These are phyloP conservation scores for Pouteria glomerata DNA, from an alignment of 148 eudicot genomes.

Conservation along the genomic window DNA sequence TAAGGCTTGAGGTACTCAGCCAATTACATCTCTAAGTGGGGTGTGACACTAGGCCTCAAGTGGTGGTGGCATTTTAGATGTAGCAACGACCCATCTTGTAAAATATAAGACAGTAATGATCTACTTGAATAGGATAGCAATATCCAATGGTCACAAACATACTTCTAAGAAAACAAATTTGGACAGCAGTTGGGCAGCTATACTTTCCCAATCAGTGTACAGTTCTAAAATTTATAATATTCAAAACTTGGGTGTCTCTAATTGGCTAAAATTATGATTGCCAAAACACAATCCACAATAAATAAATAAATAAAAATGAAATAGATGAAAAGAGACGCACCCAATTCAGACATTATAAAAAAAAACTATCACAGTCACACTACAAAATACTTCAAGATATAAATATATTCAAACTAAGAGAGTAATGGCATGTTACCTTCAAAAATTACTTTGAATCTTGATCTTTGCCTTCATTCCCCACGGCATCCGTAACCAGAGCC, in stretches of 20 bases:
- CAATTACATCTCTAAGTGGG: too few species aligned
- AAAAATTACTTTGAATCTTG: conserved; percentile 37
- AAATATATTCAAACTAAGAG: not conserved
- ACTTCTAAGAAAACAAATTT: not conserved
- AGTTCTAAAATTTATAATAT: too few species aligned
- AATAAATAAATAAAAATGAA: not conserved
- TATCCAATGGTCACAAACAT: not conserved
- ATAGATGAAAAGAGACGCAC: not conserved
- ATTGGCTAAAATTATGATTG: too few species aligned
- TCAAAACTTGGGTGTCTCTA: too few species aligned
- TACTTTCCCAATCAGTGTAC: too few species aligned
- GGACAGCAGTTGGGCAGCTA: not conserved
- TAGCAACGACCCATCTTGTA: too few species aligned
- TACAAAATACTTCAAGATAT: not conserved
- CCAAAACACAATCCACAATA: too few species aligned
- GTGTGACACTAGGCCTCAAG: too few species aligned
- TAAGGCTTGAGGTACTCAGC: too few species aligned
- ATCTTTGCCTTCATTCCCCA: conserved; percentile 54
- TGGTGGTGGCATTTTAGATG: too few species aligned
- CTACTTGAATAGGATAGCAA: not conserved
- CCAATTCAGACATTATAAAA: not conserved
- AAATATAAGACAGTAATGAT: not conserved
- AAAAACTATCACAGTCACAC: not conserved
- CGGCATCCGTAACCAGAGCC: conserved; percentile 84
- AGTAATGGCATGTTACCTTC: conserved; percentile 10